Percentiles rank a stretch among this genome's conserved stretches.
These are phyloP conservation scores for Phytophthora europaea DNA, from an alignment of 352 stramenopile species.

Conservation along the genomic window DNA sequence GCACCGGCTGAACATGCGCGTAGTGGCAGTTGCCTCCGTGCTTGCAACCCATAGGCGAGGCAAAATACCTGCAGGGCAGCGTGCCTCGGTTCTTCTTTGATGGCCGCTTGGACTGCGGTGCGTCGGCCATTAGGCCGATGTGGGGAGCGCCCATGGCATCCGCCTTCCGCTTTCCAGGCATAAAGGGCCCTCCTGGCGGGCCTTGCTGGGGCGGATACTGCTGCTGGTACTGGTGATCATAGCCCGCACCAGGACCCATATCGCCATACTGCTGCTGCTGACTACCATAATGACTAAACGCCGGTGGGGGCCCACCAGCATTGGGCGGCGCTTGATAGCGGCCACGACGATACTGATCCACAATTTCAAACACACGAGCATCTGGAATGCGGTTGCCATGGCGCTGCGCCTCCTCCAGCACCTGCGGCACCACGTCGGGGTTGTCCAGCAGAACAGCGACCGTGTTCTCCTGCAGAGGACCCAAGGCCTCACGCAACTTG, in stretches of 20 bases:
- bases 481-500: conserved; percentile 71
- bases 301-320: conserved; percentile 37
- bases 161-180: conserved; percentile 57
- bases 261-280: conserved; percentile 46
- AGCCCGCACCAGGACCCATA: conserved; percentile 40
- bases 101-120: conserved; percentile 48
- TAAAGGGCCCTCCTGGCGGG: conserved; percentile 32
- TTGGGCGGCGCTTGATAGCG: conserved; percentile 42
- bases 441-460: conserved; percentile 79
- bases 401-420: conserved; percentile 85
- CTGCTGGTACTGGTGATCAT: conserved; percentile 39
- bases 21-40: conserved; percentile 78
- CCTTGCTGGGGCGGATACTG: conserved; percentile 47
- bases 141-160: conserved; percentile 39
- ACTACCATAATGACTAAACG: conserved; percentile 59
- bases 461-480: conserved; percentile 78
- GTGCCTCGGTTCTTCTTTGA: conserved; percentile 57
- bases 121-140: conserved; percentile 51
- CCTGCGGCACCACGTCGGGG: conserved; percentile 77
- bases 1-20: conserved; percentile 57
- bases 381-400: conserved; percentile 83
- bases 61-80: conserved; percentile 81
- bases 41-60: conserved; percentile 71
- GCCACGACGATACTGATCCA: conserved; percentile 69
- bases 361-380: conserved; percentile 80